Evolutionary conservation across 805 yeast species (phyloP).

Genomic region (Metschnikowia hibisci): DNA sequence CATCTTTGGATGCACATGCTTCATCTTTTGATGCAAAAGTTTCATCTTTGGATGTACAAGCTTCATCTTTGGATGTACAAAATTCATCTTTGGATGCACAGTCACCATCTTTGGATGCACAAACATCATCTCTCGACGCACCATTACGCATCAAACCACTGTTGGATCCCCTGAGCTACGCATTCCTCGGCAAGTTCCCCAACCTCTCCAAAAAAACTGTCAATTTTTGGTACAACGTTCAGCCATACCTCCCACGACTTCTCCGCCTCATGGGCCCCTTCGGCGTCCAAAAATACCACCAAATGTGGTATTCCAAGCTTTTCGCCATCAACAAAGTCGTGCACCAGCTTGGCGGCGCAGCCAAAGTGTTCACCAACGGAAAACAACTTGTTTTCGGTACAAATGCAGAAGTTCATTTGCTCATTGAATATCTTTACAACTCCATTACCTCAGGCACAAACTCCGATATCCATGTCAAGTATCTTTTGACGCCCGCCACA

Average conservation of each 20-base stretch:
- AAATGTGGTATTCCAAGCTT: slow-evolving; percentile 39
- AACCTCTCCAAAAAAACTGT: slow-evolving; percentile 29
- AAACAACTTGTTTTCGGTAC: slow-evolving; percentile 39
- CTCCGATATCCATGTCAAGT: slow-evolving; percentile 42
- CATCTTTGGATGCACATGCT: not conserved
- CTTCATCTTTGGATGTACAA: no score
- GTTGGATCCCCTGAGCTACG: slow-evolving; percentile 41
- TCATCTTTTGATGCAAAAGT: no score
- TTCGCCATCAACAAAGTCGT: slow-evolving; percentile 38
- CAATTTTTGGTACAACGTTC: slow-evolving; percentile 36
- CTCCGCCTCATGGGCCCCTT: slow-evolving; percentile 44
- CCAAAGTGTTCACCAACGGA: slow-evolving; percentile 18
- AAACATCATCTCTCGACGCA: no score
- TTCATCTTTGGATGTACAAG: no score
- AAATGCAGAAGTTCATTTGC: slow-evolving; percentile 31
- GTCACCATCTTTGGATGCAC: slow-evolving; percentile 7
- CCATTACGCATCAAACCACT: slow-evolving; percentile 6
- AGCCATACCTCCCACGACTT: slow-evolving; percentile 45
- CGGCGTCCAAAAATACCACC: slow-evolving; percentile 35
- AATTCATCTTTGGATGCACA: no score
- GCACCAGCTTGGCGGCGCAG: slow-evolving; percentile 27
- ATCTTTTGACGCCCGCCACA: slow-evolving; percentile 53
- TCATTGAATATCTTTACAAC: slow-evolving; percentile 41
- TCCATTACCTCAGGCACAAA: slow-evolving; percentile 36
- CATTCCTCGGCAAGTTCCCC: slow-evolving; percentile 48